Evolutionary conservation across 1,284 basidiomycete species (phyloP).

Genomic region (Malassezia pachydermatis): DNA sequence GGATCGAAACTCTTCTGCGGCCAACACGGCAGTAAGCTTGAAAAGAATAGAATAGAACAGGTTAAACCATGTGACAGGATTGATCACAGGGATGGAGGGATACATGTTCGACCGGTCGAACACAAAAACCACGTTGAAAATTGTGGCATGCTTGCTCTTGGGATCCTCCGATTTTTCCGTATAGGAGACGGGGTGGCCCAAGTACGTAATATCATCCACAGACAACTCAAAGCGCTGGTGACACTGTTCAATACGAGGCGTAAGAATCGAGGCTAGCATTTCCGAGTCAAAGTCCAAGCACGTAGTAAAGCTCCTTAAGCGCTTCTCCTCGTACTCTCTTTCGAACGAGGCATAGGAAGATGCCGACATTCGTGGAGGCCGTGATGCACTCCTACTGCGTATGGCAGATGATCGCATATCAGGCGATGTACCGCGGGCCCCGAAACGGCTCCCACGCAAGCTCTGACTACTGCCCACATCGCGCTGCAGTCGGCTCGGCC

Average conservation of each 20-base stretch:
- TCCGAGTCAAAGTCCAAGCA: slow-evolving; percentile 70
- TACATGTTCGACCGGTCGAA: slow-evolving; percentile 42
- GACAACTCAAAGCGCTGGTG: slow-evolving; percentile 88
- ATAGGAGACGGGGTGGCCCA: slow-evolving; percentile 83
- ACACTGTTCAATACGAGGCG: slow-evolving; percentile 66
- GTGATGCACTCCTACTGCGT: slow-evolving; percentile 10
- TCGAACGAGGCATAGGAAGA: slow-evolving; percentile 1
- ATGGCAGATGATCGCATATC: not conserved
- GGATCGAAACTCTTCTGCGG: slow-evolving; percentile 30
- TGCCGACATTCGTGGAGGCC: not conserved
- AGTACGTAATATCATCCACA: slow-evolving; percentile 83
- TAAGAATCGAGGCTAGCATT: slow-evolving; percentile 70
- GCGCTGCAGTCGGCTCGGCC: not conserved
- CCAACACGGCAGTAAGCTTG: slow-evolving; percentile 45
- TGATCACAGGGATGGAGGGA: slow-evolving; percentile 22
- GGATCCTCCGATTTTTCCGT: not conserved
- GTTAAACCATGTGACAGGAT: slow-evolving; percentile 30
- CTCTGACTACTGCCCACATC: not conserved
- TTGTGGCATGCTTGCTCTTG: slow-evolving; percentile 1
- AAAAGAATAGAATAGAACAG: slow-evolving; percentile 44
- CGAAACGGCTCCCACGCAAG: not conserved
- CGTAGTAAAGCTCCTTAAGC: slow-evolving; percentile 50
- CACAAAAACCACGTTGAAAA: slow-evolving; percentile 44
- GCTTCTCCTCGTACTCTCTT: slow-evolving; percentile 7
- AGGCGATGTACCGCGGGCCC: too few species aligned